These are phyloP conservation scores for Lepraria neglecta DNA, from an alignment of 495 filamentous ascomycete genomes.

Conservation along the genomic window DNA sequence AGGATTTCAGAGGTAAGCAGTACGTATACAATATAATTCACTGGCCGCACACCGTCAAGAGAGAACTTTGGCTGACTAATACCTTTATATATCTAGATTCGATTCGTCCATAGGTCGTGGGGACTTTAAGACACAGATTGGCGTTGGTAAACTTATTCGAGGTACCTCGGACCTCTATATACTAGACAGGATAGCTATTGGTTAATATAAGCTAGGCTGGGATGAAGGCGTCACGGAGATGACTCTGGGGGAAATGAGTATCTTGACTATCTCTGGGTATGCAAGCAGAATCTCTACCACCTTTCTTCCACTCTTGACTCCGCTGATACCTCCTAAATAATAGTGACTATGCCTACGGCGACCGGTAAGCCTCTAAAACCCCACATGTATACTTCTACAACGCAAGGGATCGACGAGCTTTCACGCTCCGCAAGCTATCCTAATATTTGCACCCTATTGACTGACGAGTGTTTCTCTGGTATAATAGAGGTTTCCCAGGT, in stretches of 20 bases:
- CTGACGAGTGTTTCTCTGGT: conserved; percentile 22
- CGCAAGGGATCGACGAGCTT: not conserved
- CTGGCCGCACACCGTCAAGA: not conserved
- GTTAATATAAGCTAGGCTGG: conserved; percentile 57
- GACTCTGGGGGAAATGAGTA: conserved; percentile 74
- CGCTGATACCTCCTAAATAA: conserved; percentile 29
- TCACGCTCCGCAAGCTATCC: not conserved
- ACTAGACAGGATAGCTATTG: not conserved
- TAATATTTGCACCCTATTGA: too few relatives aligned
- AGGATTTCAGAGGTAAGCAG: conserved; percentile 46
- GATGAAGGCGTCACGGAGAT: conserved; percentile 77
- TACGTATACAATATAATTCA: conserved; percentile 30
- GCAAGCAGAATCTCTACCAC: not conserved
- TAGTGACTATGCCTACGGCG: too few relatives aligned
- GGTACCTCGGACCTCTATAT: conserved; percentile 41
- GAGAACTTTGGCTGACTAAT: conserved; percentile 7
- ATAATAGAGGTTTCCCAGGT: conserved; percentile 56
- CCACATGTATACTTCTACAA: not conserved
- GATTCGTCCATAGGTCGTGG: conserved; percentile 65
- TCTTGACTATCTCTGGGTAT: conserved; percentile 69
- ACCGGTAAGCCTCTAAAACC: conserved; percentile 45
- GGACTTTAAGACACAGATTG: conserved; percentile 62
- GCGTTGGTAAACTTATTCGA: conserved; percentile 69
- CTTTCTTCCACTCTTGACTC: not conserved
- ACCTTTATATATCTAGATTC: conserved; percentile 51